Evolutionary conservation across 108 stramenopile species (phyloP), one percentile per base, ranked within the genome.

Genomic region (Pseudonitzschia multiseries): DNA sequence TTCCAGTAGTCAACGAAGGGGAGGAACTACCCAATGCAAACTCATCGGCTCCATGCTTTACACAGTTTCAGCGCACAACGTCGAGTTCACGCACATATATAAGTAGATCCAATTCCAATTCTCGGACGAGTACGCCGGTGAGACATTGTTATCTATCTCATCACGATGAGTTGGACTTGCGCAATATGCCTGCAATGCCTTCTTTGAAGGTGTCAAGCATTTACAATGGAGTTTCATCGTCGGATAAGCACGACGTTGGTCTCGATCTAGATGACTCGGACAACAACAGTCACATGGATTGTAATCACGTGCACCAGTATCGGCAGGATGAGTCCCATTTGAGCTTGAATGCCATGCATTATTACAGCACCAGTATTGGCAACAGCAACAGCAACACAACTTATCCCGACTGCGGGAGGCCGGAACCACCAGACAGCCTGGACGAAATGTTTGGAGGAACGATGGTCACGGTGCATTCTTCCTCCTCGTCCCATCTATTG

Each of bases 251-350:
- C 33, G 61, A 62, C n/a, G 61, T 62, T 62, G 61, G 61, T 40
- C 61, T 62, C 0, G 40, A 62, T 17, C 61, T 62, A 36, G 61
- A 62, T 29, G 61, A 62, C 32, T 62, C 61, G 36, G 61, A 62
- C 32, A 62, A 62, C 32, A 62, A 62, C 8, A 48, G 46, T 18
- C 46, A 62, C 32, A 41, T 10, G 14, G 61, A 40, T 62, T 17
- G 40, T 28, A 41, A n/a, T n/a, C n/a, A n/a, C n/a, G n/a, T 4
- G n/a, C 32, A 62, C 4, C 46, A 18, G 46, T 2, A 18, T 14
- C 4, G 46, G 2, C 46, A 48, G 46, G 18, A 48, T 48, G 1
- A 48, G 36, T 36, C 6, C 4, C 36, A 6, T 5, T 36, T 6
- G 36, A 36, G 36, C 36, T 2, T 6, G 36, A n/a, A 36, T 36